Evolutionary conservation across 345 rosid genomes (phyloP), one percentile per base, ranked within the genome.

Genomic region (Citrus trifoliata): DNA sequence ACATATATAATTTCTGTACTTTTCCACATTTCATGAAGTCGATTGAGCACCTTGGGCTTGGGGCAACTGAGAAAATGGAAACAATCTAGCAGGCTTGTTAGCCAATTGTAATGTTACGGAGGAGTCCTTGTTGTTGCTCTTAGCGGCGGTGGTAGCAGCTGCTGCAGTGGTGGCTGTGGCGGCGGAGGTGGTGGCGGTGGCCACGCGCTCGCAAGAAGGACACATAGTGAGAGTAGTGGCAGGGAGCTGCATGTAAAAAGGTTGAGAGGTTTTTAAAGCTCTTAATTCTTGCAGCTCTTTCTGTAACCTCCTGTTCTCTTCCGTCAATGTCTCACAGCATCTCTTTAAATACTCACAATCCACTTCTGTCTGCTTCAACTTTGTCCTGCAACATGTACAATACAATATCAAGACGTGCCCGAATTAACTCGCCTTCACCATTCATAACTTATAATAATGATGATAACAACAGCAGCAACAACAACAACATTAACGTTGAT

Each of bases 171-270:
- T 18, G n/a, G 75, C 1, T 67, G 80, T 9, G 77, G 86, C 6
- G 42, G 90, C 18, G 18, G 91, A 3, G 27, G 91, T 4, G 74
- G 89, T 42, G 59, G 92, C 83, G 86, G 97, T 85, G 80, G 93
- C 91, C 12, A 93, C 95, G 65, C 98, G 95, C 87, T 93, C 98
- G 68, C 99, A 96, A 16, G 99, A 96, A 60, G 99, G 99, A 78
- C 99, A 96, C 97, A 96, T 96, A 67, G 99, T 96, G 85, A 96
- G 99, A 76, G 99, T 96, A 48, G 99, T 96, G 75, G 99, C 97
- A 14, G 99, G 99, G 16, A 91, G 94, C 80, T 96, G 99, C 97
- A 85, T 93, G 93, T 88, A 91, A 86, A 91, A 96, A 14, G 98
- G 95, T 61, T 89, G 89, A 5, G 93, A 88, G 64, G 97, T 80